phyloP scores from a whole-genome alignment of 805 yeast species.

The Pichia rugopelliculosa region DNA sequence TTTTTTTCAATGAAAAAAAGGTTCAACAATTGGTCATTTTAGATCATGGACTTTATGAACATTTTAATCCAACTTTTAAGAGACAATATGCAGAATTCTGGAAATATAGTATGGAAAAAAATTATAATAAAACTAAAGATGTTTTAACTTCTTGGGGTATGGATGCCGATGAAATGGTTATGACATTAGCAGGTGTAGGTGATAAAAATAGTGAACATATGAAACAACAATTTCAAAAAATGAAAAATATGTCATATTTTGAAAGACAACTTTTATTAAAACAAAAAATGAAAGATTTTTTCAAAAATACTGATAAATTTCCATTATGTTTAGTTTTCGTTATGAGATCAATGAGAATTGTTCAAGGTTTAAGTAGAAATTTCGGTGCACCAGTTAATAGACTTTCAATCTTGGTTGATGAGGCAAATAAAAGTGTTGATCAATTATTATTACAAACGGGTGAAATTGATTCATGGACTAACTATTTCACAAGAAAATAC shows the following conservation, averaged over 20 bases:
- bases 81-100: slow-evolving; percentile 54
- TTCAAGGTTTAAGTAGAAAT: slow-evolving; percentile 59
- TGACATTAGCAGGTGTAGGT: slow-evolving; percentile 29
- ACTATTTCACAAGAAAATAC: slow-evolving; percentile 15
- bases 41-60: slow-evolving; percentile 70
- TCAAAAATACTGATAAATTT: slow-evolving; percentile 56
- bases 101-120: slow-evolving; percentile 51
- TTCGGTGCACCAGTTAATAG: slow-evolving; percentile 74
- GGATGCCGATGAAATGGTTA: slow-evolving; percentile 52
- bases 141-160: slow-evolving; percentile 64
- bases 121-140: slow-evolving; percentile 38
- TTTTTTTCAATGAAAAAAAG: slow-evolving; percentile 11
- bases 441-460: slow-evolving; percentile 8
- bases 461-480: slow-evolving; percentile 12
- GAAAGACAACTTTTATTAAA: slow-evolving; percentile 37
- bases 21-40: slow-evolving; percentile 56
- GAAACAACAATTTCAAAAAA: slow-evolving; percentile 20
- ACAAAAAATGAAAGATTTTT: slow-evolving; percentile 45
- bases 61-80: slow-evolving; percentile 43
- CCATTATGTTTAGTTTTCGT: slow-evolving; percentile 62
- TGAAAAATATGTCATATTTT: slow-evolving; percentile 29
- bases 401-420: slow-evolving; percentile 51
- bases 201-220: slow-evolving; percentile 28
- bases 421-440: slow-evolving; percentile 34
- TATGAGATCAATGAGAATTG: slow-evolving; percentile 65